Percentiles rank a stretch among this genome's conserved stretches.
phyloP scores from a whole-genome alignment of 345 rosid genomes.

The Pistacia vera region DNA sequence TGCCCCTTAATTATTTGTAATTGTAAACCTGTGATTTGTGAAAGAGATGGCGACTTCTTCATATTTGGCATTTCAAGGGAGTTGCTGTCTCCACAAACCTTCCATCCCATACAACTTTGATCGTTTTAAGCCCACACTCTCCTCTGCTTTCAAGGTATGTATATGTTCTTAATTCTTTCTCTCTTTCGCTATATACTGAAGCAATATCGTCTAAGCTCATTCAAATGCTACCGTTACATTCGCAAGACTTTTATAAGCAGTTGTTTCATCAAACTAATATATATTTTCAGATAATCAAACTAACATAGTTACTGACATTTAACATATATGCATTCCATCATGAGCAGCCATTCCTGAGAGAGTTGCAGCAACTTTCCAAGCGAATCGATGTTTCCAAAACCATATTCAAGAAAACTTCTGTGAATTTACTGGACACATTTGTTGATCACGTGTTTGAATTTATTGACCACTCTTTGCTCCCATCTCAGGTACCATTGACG shows the following conservation, averaged over 20 bases:
- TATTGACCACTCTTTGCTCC: conserved; percentile 40
- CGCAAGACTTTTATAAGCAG: neutral
- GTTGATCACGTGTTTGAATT: conserved; percentile 45
- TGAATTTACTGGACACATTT: conserved; percentile 41
- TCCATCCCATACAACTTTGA: conserved; percentile 20
- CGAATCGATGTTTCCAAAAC: conserved; percentile 24
- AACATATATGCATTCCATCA: neutral
- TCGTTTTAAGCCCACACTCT: conserved; percentile 24
- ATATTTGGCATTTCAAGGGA: conserved; percentile 20
- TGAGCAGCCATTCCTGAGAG: conserved; percentile 34
- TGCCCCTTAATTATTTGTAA: too few species aligned
- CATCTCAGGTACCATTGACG: conserved; percentile 41
- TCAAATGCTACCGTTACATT: too few species aligned
- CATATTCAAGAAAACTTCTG: conserved; percentile 22
- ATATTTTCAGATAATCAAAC: too few species aligned
- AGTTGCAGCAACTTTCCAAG: conserved; percentile 24
- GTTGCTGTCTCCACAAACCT: conserved; percentile 28
- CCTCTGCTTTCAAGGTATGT: conserved; percentile 35
- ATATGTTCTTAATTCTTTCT: neutral
- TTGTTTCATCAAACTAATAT: neutral
- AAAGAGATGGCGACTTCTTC: conserved; percentile 31
- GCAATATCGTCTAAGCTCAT: too few species aligned
- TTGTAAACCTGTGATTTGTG: neutral
- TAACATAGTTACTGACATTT: neutral
- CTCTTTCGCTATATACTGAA: neutral